These are phyloP conservation scores for Ogataea dorogensis DNA, from an alignment of 805 yeast species.

Conservation along the genomic window DNA sequence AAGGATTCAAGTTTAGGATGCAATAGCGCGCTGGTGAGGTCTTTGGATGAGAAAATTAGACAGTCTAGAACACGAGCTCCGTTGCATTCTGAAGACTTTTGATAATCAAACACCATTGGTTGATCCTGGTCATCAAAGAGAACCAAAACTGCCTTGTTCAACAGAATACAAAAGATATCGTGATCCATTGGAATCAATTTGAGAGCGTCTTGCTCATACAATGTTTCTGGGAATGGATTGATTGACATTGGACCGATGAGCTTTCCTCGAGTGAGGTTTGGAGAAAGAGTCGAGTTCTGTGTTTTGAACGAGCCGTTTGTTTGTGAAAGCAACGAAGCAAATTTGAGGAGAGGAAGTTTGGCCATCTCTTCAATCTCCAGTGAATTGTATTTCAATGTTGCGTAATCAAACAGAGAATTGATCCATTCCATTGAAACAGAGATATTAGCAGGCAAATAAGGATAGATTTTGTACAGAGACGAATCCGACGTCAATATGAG, in stretches of 20 bases:
- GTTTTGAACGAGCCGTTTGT: slow-evolving; percentile 12
- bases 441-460: slow-evolving; percentile 55
- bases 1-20: slow-evolving; percentile 25
- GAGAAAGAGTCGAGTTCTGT: slow-evolving; percentile 17
- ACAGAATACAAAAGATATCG: slow-evolving; percentile 26
- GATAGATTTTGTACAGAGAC: slow-evolving; percentile 59
- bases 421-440: slow-evolving; percentile 35
- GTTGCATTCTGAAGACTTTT: slow-evolving; percentile 9
- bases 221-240: slow-evolving; percentile 51
- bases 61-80: slow-evolving; percentile 17
- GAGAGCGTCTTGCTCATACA: slow-evolving; percentile 47
- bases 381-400: slow-evolving; percentile 22
- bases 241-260: slow-evolving; percentile 51
- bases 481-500: slow-evolving; percentile 54
- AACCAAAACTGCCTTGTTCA: slow-evolving; percentile 22
- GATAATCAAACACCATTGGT: slow-evolving; percentile 26
- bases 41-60: slow-evolving; percentile 7
- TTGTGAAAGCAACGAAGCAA: slow-evolving; percentile 23
- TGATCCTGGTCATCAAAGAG: slow-evolving; percentile 24
- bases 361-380: slow-evolving; percentile 19
- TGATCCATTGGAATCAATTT: slow-evolving; percentile 26
- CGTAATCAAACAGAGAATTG: slow-evolving; percentile 27
- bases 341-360: slow-evolving; percentile 25
- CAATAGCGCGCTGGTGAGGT: slow-evolving; percentile 11
- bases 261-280: slow-evolving; percentile 21